Base-by-base conservation (phyloP, 768 basidiomycete genomes). In the Saitozyma podzolica region DNA sequence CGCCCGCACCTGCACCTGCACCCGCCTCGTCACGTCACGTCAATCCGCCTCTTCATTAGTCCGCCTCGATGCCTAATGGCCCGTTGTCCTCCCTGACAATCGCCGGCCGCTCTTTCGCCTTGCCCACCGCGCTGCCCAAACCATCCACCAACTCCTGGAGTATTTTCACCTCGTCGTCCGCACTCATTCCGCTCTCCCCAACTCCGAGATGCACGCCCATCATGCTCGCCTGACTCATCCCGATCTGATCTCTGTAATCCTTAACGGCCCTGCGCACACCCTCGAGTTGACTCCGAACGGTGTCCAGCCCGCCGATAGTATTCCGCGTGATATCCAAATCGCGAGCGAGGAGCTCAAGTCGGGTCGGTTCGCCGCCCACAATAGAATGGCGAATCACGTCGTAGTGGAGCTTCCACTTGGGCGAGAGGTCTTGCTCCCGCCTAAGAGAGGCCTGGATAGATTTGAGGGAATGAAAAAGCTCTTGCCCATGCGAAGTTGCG, bases 161-260 rank as follows among this genome's bases (percentile, higher is more conserved):
- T 8, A 75, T 59, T 41, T 66, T 61, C 13, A 75, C 54, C 53
- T 75, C 74, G 47, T 73, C 72, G 29, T 75, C 74, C 19, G 71
- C 67, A 7, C 64, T 66, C 39, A 70, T 20, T 14, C 69, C 73
- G 6, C 14, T 55, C 39, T 65, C 61, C 40, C 62, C 73, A 11
- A 60, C 54, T n/a, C 69, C 74, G 1, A 75, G 54, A 57, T 75
- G 74, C 50, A 71, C 67, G 6, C 74, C 74, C 69, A 73, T 69
- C 63, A 75, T 66, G 6, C 72, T 71, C 7, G 72, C 74, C n/a
- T 65, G 50, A 40, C 70, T 71, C 56, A 62, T 58, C n/a, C 67
- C 69, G n/a, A 75, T 58, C 47, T 75, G 74, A 63, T 70, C 69
- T 45, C 69, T 62, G 50, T 67, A 75, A 10, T 56, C 56, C 52